A percentile compares a stretch with the other conserved stretches of the same genome.
Evolutionary conservation across 2,329 filamentous ascomycete species (phyloP).

Genomic region (Zasmidium angulare): DNA sequence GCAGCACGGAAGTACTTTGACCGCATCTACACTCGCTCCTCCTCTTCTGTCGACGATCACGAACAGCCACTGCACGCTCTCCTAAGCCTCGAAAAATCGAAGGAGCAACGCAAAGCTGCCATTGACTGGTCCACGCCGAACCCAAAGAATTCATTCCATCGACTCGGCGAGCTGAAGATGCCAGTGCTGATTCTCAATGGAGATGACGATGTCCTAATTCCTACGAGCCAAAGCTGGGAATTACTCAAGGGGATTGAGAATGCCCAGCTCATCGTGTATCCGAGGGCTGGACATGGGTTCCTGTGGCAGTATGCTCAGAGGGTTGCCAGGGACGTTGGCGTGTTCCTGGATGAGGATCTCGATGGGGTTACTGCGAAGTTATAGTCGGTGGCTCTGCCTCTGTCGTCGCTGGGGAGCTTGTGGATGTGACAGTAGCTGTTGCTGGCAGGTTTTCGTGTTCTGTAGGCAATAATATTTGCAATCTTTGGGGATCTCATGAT

Average conservation of each 20-base stretch:
- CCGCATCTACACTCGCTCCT: background rate
- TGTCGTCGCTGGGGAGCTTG: background rate
- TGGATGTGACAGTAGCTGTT: too few species aligned
- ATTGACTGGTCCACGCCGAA: constrained; percentile 1
- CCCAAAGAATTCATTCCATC: constrained; percentile 1
- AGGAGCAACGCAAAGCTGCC: background rate
- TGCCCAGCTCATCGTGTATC: constrained; percentile 10
- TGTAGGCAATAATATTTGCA: too few species aligned
- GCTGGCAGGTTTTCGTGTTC: background rate
- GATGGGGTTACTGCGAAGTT: constrained; percentile 3
- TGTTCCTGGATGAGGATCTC: constrained; percentile 5
- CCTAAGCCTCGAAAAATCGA: background rate
- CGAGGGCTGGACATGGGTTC: constrained; percentile 11
- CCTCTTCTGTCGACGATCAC: background rate
- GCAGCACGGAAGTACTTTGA: constrained; percentile 5
- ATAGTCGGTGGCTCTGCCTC: background rate
- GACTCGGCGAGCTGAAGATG: constrained; percentile 9
- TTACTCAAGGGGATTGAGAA: constrained; percentile 3
- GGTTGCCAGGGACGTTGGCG: background rate
- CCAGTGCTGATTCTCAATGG: constrained; percentile 5
- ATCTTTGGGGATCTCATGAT: too few species aligned
- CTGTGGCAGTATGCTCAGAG: constrained; percentile 8
- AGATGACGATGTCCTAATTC: constrained; percentile 4
- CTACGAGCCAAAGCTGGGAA: constrained; percentile 7
- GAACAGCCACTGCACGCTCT: background rate